Base-by-base conservation (phyloP, 805 yeast genomes). In the Saccharomycopsis fermentans region DNA sequence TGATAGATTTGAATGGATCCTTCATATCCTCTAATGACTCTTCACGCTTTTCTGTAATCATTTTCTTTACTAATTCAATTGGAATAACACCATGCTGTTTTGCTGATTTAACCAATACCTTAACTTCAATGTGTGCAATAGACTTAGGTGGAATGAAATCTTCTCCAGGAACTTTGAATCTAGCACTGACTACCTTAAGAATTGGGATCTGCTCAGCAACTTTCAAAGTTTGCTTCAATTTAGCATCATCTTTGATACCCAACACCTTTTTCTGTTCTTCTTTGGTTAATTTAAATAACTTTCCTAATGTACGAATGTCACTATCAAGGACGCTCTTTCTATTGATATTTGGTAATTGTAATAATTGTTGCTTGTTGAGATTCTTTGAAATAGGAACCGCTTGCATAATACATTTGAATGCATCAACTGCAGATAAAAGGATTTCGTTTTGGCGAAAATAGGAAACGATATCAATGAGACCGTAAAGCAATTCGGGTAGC, bases 101-200 rank as follows among this genome's bases (percentile, higher is more conserved):
- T 6, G 92, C 83, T 1, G 96, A 87, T 65, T 84, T 83, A 43
- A 90, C 81, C 51, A 88, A 70, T 59, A 87, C 85, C 70, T 91
- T 90, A 26, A 94, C 63, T 34, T 82, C 83, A 60, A 95, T 74
- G 70, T 89, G 91, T 8, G 89, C 83, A 54, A 80, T 79, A 1
- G 97, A 81, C 27, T 79, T 77, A 29, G 96, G 86, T 0, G 90
- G 81, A 32, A 87, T 83, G 34, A 74, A 74, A 16, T 71, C 68
- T 74, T 91, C 97, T 36, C 98, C 98, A 3, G 96, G 92, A 50
- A 92, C 96, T 62, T 79, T 78, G 72, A 90, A 90, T 59, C 80
- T 81, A 50, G 95, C 84, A 55, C 80, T 81, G 32, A 90, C 63
- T 16, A 90, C 73, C 65, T 85, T 81, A 55, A 91, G 70, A 52